Percentiles rank a stretch among this genome's conserved stretches.
Evolutionary conservation across 2,329 filamentous ascomycete species (phyloP).

Genomic region (Colletotrichum godetiae): DNA sequence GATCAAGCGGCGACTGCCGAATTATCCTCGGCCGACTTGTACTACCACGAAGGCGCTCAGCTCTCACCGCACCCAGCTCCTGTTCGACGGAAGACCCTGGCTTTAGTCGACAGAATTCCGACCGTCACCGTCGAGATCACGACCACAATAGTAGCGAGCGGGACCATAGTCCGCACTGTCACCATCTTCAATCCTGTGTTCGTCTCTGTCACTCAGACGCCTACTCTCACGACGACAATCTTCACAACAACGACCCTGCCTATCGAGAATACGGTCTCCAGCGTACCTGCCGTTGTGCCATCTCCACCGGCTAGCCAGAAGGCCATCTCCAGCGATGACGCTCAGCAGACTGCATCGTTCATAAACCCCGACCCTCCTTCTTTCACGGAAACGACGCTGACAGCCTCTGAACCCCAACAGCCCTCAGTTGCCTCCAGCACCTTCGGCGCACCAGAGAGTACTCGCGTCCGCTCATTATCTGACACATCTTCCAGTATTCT

Average conservation of each 20-base stretch:
- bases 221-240: slow-evolving; percentile 30
- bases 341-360: no score
- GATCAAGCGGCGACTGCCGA: not conserved
- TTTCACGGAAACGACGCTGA: no score
- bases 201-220: slow-evolving; percentile 31
- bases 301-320: not conserved
- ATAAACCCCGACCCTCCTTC: not conserved
- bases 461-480: not conserved
- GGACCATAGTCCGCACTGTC: slow-evolving; percentile 20
- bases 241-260: slow-evolving; percentile 19
- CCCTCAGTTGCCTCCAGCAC: not conserved
- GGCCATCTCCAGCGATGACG: not conserved
- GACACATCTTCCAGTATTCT: not conserved
- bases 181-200: slow-evolving; percentile 29
- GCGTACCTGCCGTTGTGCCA: not conserved
- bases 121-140: slow-evolving; percentile 25
- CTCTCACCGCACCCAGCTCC: not conserved
- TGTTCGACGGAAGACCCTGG: not conserved
- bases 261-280: not conserved
- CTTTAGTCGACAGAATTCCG: not conserved
- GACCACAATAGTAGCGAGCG: slow-evolving; percentile 24
- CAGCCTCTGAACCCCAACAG: not conserved
- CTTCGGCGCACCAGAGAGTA: not conserved
- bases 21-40: not conserved
- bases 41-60: not conserved